phyloP scores from a whole-genome alignment of 352 stramenopile genomes.

The Globisporangium sylvaticum region DNA sequence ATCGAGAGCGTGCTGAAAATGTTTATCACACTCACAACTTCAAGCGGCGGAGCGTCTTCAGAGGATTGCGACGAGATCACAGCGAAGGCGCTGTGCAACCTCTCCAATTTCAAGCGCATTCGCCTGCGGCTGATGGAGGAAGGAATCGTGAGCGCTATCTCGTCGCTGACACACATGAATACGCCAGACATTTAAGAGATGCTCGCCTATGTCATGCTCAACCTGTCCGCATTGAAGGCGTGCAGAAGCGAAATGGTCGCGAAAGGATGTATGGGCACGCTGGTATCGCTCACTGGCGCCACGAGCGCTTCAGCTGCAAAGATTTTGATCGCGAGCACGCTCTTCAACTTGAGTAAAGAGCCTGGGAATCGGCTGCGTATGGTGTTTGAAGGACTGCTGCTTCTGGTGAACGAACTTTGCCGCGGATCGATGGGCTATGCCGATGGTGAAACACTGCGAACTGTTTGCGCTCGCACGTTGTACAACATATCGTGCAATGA shows the following conservation, averaged over 20 bases:
- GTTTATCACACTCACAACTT: constrained; percentile 61
- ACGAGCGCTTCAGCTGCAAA: constrained; percentile 32
- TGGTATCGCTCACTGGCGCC: constrained; percentile 44
- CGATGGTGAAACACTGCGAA: constrained; percentile 28
- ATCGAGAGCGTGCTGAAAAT: constrained; percentile 83
- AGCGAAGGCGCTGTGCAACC: constrained; percentile 83
- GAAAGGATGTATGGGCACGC: constrained; percentile 57
- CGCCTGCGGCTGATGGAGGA: constrained; percentile 85
- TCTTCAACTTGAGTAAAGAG: constrained; percentile 79
- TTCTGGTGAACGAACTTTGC: constrained; percentile 57
- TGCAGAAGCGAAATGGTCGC: constrained; percentile 69
- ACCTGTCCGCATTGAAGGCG: constrained; percentile 52
- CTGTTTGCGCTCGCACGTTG: constrained; percentile 50
- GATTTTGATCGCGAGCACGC: constrained; percentile 44
- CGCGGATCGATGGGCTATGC: constrained; percentile 10
- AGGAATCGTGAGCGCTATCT: constrained; percentile 75
- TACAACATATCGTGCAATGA: constrained; percentile 77
- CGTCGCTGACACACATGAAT: constrained; percentile 48
- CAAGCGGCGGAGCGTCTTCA: constrained; percentile 26
- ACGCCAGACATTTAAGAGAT: constrained; percentile 50
- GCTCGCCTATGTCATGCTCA: constrained; percentile 67
- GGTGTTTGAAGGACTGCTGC: constrained; percentile 67
- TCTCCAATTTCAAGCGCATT: constrained; percentile 84
- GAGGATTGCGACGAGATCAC: constrained; percentile 48
- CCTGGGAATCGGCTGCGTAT: constrained; percentile 56